Percentiles rank a stretch among this genome's conserved stretches.
phyloP scores from a whole-genome alignment of 441 rosid genomes.

The Populus hybrid region DNA sequence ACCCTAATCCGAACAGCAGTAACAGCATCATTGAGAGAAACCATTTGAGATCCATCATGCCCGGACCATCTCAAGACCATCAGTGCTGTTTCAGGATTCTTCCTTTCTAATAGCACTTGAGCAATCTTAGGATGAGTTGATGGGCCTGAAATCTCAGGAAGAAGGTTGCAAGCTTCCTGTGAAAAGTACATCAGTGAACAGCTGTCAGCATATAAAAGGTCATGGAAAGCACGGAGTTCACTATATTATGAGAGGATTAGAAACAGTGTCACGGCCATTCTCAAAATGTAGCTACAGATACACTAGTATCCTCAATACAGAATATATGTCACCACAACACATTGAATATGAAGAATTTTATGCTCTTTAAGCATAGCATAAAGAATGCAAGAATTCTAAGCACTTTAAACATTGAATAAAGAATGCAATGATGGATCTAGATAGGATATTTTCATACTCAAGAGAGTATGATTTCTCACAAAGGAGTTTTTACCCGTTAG shows the following conservation, averaged over 20 bases:
- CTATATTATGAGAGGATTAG: neutral
- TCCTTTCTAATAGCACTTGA: slow-evolving; percentile 86
- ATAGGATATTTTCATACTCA: neutral
- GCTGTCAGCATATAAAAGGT: slow-evolving; percentile 25
- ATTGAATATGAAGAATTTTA: neutral
- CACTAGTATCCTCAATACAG: neutral
- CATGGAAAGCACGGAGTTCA: neutral
- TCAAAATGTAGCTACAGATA: neutral
- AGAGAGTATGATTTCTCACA: neutral
- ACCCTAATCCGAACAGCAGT: slow-evolving; percentile 81
- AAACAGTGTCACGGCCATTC: neutral
- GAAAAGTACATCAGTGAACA: slow-evolving; percentile 26
- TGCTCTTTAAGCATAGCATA: neutral
- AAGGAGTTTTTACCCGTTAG: neutral
- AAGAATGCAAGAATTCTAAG: neutral
- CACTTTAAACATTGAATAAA: neutral
- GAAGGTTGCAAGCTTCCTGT: slow-evolving; percentile 78
- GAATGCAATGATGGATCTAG: neutral
- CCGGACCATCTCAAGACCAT: slow-evolving; percentile 94
- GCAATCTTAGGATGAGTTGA: slow-evolving; percentile 84
- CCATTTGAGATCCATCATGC: slow-evolving; percentile 60
- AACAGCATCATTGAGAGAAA: slow-evolving; percentile 76
- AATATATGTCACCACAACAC: neutral
- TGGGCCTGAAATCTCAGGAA: slow-evolving; percentile 84
- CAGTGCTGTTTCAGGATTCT: slow-evolving; percentile 70